A percentile compares a stretch with the other conserved stretches of the same genome.
These are phyloP conservation scores for Aspergillus coremiiformis DNA, from an alignment of 495 filamentous ascomycete genomes.

Conservation along the genomic window DNA sequence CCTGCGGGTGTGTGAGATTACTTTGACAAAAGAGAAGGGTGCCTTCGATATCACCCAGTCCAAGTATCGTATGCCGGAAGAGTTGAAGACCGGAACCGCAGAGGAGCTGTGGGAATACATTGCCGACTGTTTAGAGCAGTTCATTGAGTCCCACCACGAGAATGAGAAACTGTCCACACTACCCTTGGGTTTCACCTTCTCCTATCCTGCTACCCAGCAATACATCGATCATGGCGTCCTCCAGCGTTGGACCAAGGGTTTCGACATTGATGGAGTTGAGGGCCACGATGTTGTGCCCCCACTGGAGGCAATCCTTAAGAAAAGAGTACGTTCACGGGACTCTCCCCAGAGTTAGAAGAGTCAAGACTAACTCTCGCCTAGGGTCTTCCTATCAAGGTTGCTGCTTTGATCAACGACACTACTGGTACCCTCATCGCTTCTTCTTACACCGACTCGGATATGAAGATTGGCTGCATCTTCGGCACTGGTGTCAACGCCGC, in stretches of 20 bases:
- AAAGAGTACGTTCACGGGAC: constrained; percentile 51
- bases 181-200: constrained; percentile 95
- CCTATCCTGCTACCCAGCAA: constrained; percentile 91
- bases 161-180: constrained; percentile 53
- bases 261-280: constrained; percentile 95
- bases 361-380: constrained; percentile 19
- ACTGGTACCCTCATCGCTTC: constrained; percentile 99
- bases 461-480: constrained; percentile 97
- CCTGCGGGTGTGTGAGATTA: constrained; percentile 94
- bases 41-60: constrained; percentile 99
- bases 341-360: background rate
- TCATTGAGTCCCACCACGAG: constrained; percentile 86
- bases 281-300: constrained; percentile 90
- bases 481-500: constrained; percentile 97
- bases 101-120: constrained; percentile 98
- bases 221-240: constrained; percentile 94
- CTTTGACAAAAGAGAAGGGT: constrained; percentile 79
- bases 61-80: constrained; percentile 95
- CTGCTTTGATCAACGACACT: constrained; percentile 94
- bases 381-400: constrained; percentile 88
- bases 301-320: constrained; percentile 74
- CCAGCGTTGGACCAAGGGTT: constrained; percentile 98
- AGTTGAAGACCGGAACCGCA: constrained; percentile 80
- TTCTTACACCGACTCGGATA: constrained; percentile 81
- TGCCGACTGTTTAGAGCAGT: constrained; percentile 93